phyloP scores from a whole-genome alignment of 2,329 filamentous ascomycete species.

The Fusarium tupiense region DNA sequence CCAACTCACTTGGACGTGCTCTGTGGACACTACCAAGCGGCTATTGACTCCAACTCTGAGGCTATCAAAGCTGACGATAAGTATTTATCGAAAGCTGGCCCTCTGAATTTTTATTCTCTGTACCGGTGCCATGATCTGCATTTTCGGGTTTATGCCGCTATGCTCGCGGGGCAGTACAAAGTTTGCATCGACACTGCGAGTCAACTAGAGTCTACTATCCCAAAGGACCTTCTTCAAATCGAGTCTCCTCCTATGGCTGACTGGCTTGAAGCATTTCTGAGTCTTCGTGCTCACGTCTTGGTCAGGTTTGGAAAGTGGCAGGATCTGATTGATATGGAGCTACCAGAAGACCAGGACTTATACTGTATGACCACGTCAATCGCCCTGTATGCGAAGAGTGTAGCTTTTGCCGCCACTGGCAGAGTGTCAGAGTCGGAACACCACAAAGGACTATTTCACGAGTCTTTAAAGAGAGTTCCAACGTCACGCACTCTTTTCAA shows the following conservation, averaged over 20 bases:
- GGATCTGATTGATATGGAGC: constrained; percentile 65
- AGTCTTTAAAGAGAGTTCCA: constrained; percentile 57
- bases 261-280: constrained; percentile 78
- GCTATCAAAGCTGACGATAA: constrained; percentile 75
- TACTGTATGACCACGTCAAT: constrained; percentile 68
- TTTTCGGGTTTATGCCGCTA: constrained; percentile 79
- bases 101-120: constrained; percentile 78
- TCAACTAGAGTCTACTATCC: constrained; percentile 69
- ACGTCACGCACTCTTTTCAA: constrained; percentile 63
- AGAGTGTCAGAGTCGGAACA: constrained; percentile 67
- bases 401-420: constrained; percentile 73
- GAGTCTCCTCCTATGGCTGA: constrained; percentile 79
- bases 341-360: constrained; percentile 67
- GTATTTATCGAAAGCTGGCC: constrained; percentile 67
- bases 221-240: constrained; percentile 70
- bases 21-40: constrained; percentile 74
- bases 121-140: constrained; percentile 81
- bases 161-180: constrained; percentile 75
- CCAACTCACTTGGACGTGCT: constrained; percentile 77
- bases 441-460: constrained; percentile 58
- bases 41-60: constrained; percentile 72
- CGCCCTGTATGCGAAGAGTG: constrained; percentile 51
- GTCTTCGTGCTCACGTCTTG: constrained; percentile 73
- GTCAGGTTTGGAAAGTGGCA: constrained; percentile 79
- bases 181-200: constrained; percentile 69